Conservation (phyloP, 306 rosid genomes). For the Ochetophila trinervis region DNA sequence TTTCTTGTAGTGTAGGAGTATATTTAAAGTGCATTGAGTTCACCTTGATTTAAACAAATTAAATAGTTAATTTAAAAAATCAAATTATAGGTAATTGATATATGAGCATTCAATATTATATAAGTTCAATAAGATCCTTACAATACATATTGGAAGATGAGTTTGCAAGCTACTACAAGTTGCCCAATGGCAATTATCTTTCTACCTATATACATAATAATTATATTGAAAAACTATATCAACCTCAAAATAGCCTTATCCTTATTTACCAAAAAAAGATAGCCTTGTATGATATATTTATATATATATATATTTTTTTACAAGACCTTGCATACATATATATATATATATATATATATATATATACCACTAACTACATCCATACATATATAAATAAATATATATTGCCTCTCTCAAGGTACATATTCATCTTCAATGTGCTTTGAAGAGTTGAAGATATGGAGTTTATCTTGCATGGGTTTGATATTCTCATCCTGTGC, state of each 20-base stretch:
- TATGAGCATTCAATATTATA: no score
- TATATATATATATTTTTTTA: no score
- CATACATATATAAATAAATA: neutral
- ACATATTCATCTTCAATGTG: constrained; percentile 25
- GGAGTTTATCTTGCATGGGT: neutral
- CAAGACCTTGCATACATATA: neutral
- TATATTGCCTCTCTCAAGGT: constrained; percentile 19
- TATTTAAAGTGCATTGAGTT: no score
- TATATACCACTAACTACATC: neutral
- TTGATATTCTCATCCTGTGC: constrained; percentile 8
- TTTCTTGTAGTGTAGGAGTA: no score
- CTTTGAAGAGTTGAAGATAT: constrained; percentile 23
- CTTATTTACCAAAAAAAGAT: no score
- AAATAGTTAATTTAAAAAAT: neutral
- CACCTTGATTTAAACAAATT: no score
- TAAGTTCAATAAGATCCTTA: no score
- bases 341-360: neutral
- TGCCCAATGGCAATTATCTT: neutral
- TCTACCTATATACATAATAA: neutral
- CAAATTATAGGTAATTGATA: no score
- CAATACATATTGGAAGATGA: no score
- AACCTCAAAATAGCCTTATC: constrained; percentile 2
- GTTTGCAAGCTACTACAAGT: no score
- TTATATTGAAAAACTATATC: constrained; percentile 7
- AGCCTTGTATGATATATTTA: neutral